Evolutionary conservation across 2,329 filamentous ascomycete species (phyloP).

Genomic region (Botrytis deweyae): DNA sequence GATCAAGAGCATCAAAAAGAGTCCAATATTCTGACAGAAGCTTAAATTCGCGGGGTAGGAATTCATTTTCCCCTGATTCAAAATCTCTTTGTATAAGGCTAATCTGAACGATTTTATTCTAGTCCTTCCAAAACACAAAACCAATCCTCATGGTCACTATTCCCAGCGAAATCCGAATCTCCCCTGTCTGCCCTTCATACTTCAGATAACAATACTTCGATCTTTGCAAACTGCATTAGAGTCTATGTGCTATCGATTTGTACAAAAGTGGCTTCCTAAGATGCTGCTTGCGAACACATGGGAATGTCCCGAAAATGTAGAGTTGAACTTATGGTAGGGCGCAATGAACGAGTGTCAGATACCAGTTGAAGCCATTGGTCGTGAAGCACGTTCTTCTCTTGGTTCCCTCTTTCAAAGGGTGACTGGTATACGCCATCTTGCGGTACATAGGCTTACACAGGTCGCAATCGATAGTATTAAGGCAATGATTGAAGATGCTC

Average conservation of each 20-base stretch:
- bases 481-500: conserved; percentile 23
- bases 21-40: neutral
- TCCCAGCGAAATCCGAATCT: neutral
- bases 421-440: conserved; percentile 24
- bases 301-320: conserved; percentile 26
- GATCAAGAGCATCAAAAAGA: neutral
- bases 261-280: conserved; percentile 26
- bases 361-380: conserved; percentile 22
- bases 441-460: conserved; percentile 24
- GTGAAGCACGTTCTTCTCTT: conserved; percentile 5
- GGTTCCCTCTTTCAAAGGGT: conserved; percentile 15
- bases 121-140: neutral
- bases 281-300: conserved; percentile 22
- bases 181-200: conserved; percentile 24
- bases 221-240: conserved; percentile 25
- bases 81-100: neutral
- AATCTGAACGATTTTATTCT: neutral
- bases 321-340: conserved; percentile 26
- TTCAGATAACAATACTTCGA: conserved; percentile 26
- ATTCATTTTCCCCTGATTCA: neutral
- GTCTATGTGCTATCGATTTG: conserved; percentile 26
- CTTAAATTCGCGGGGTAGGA: neutral
- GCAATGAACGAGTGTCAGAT: conserved; percentile 21
- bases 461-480: conserved; percentile 20
- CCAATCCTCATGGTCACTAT: neutral